Evolutionary conservation across 768 basidiomycete species (phyloP).

Genomic region (Calocybe gangraenosa): DNA sequence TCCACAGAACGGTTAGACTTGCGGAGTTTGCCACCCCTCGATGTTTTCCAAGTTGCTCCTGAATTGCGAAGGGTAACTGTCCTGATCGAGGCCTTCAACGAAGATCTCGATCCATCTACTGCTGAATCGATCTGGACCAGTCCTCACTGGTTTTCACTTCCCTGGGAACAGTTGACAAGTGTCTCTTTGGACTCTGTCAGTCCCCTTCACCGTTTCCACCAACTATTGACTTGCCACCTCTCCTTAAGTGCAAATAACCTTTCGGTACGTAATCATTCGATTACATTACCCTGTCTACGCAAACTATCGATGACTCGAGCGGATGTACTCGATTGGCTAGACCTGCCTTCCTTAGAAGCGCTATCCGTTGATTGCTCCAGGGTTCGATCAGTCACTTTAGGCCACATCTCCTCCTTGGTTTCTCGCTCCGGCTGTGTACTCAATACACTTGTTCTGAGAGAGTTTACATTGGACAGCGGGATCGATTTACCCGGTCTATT

Average conservation of each 20-base stretch:
- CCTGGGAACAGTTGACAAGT: slow-evolving; percentile 2
- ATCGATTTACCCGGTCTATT: neutral
- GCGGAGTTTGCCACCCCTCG: too few relatives aligned
- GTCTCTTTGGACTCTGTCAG: neutral
- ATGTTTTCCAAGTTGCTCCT: slow-evolving; percentile 1
- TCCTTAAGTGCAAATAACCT: too few relatives aligned
- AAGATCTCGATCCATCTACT: neutral
- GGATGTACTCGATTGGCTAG: too few relatives aligned
- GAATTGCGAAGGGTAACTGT: neutral
- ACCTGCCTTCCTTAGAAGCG: too few relatives aligned
- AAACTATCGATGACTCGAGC: too few relatives aligned
- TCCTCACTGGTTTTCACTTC: neutral
- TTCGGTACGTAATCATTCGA: too few relatives aligned
- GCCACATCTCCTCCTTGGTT: neutral
- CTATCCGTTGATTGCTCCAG: too few relatives aligned
- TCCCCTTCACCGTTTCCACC: neutral
- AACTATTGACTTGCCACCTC: too few relatives aligned
- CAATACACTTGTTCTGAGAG: neutral
- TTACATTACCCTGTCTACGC: too few relatives aligned
- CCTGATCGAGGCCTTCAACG: neutral
- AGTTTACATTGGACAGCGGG: neutral
- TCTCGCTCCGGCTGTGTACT: neutral
- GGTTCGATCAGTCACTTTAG: too few relatives aligned
- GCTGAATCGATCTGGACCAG: too few relatives aligned
- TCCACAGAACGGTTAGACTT: too few relatives aligned